Base-by-base conservation (phyloP, 1,139 yeast genomes). In the Groenewaldozyma sp. region DNA sequence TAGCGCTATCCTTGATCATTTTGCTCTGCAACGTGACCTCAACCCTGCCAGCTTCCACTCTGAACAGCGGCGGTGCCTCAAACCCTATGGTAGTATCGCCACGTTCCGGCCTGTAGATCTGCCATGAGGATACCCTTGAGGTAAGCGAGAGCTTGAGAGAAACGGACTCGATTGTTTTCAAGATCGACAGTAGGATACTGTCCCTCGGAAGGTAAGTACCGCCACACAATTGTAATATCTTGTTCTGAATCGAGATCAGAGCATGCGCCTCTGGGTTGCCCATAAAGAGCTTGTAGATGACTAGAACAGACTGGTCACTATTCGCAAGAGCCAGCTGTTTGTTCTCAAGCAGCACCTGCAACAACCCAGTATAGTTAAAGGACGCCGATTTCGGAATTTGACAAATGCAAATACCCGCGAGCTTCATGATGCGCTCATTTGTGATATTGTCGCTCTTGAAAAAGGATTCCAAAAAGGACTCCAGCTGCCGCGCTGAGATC, bases 161-260 rank as follows among this genome's bases (percentile, higher is more conserved):
- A 4, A 64, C 62, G 0, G 73, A 53, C 57, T 88, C 97, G 29
- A 84, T 64, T 9, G 58, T 56, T 39, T 68, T 64, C 36, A 88
- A 55, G 2, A 82, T 59, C 2, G 65, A 59, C 43, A 82, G 73
- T 24, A 88, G 55, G 2, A 86, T 47, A 38, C 74, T 55, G 55
- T 88, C 97, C 34, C 74, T 75, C 2, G 77, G 64, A 13, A 73
- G 58, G 3, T 67, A 63, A 0, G 88, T 70, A 1, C 95, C 96
- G 32, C 62, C 60, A 53, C 82, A 86, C 40, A 73, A 65, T 3
- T 55, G 51, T 10, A 82, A 52, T 1, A 82, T 40, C 35, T 63
- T 68, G 20, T 68, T 70, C 53, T 77, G 73, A 16, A 78, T 55
- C 0, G 62, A 53, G 10, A 50, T 47, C 3, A 65, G 74, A 0